phyloP scores from a whole-genome alignment of 2,329 filamentous ascomycete genomes.

The Monosporascus sp. region DNA sequence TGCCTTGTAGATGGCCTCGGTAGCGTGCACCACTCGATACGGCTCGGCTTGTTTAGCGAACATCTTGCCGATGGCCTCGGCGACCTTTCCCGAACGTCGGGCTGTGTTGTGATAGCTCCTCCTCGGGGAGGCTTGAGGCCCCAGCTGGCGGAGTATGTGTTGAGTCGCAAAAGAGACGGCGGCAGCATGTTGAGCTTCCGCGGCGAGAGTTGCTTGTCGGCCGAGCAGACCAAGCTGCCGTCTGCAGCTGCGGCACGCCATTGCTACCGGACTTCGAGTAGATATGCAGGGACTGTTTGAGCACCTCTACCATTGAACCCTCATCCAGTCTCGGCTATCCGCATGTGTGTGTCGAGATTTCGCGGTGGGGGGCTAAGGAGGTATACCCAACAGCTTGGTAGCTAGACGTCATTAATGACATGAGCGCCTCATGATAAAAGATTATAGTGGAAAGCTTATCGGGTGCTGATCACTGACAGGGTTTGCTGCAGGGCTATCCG shows the following conservation, averaged over 20 bases:
- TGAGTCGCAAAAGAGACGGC: constrained; percentile 2
- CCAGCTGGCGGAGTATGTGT: constrained; percentile 3
- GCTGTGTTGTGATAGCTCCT: constrained; percentile 35
- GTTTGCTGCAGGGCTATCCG: background rate
- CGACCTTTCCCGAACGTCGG: constrained; percentile 19
- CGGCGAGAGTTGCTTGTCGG: constrained; percentile 16
- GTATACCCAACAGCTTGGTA: background rate
- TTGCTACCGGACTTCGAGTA: constrained; percentile 17
- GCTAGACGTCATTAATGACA: constrained; percentile 19
- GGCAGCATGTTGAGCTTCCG: constrained; percentile 16
- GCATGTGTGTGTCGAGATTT: background rate
- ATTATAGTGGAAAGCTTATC: constrained; percentile 2
- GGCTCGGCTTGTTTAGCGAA: constrained; percentile 27
- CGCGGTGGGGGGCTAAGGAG: background rate
- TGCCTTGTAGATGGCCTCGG: constrained; percentile 71
- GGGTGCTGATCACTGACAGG: background rate
- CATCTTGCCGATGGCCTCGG: constrained; percentile 20
- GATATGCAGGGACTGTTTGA: background rate
- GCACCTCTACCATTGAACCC: constrained; percentile 4
- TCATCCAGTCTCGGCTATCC: constrained; percentile 1
- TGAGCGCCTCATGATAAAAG: constrained; percentile 3
- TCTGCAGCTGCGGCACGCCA: constrained; percentile 48
- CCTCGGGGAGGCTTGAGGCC: constrained; percentile 11
- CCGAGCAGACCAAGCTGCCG: constrained; percentile 32
- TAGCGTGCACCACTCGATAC: constrained; percentile 76